phyloP scores from a whole-genome alignment of 2,329 filamentous ascomycete genomes.

The Epichloe festucae region DNA sequence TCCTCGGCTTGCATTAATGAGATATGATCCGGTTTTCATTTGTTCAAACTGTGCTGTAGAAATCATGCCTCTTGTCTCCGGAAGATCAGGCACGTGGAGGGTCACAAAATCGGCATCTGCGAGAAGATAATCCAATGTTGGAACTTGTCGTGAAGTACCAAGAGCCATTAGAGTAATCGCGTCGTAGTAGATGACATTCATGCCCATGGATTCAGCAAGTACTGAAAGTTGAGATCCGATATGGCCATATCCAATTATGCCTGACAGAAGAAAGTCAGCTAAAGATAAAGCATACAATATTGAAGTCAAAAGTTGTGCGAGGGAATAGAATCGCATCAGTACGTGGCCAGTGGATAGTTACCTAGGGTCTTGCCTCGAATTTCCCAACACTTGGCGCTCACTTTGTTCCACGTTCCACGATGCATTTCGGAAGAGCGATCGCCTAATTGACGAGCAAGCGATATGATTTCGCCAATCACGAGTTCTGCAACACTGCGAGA shows the following conservation, averaged over 20 bases:
- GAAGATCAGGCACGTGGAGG: constrained; percentile 83
- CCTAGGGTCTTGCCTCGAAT: constrained; percentile 93
- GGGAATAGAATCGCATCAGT: background rate
- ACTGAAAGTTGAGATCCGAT: constrained; percentile 95
- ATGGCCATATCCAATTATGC: constrained; percentile 93
- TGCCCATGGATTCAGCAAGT: constrained; percentile 91
- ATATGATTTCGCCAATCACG: constrained; percentile 88
- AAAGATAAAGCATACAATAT: too few relatives aligned
- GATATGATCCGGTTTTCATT: constrained; percentile 88
- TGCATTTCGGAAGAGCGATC: constrained; percentile 94
- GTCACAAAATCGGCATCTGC: constrained; percentile 80
- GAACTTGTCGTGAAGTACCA: constrained; percentile 75
- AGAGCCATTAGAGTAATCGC: constrained; percentile 88
- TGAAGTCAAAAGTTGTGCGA: background rate
- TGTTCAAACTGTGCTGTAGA: constrained; percentile 61
- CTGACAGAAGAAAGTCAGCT: constrained; percentile 21
- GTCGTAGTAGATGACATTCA: constrained; percentile 97
- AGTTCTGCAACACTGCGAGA: constrained; percentile 93
- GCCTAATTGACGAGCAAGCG: constrained; percentile 78
- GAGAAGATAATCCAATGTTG: constrained; percentile 64
- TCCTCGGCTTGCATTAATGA: constrained; percentile 92
- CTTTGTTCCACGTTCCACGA: constrained; percentile 93
- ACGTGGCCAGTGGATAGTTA: constrained; percentile 21
- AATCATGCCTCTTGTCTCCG: constrained; percentile 90
- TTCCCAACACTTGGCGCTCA: constrained; percentile 94